Conservation (phyloP, 768 basidiomycete genomes). For the Trametes villosa region DNA sequence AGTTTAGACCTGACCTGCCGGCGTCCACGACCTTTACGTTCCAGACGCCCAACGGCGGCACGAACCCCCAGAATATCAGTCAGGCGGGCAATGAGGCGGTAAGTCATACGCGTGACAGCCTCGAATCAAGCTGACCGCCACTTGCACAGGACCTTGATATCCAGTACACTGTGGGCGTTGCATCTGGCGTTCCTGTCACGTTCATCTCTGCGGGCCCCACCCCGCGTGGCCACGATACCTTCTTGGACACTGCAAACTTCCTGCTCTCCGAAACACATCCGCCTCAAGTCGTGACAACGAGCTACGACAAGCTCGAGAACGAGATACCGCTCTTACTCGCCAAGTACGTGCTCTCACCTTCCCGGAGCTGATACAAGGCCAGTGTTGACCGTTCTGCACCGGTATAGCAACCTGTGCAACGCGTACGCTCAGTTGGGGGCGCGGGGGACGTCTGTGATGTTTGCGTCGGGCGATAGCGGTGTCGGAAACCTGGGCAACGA, state of each 20-base stretch:
- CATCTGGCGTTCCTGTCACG: constrained; percentile 34
- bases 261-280: constrained; percentile 29
- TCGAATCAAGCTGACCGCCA: neutral
- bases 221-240: constrained; percentile 35
- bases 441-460: constrained; percentile 40
- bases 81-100: neutral
- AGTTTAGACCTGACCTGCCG: neutral
- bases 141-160: constrained; percentile 37
- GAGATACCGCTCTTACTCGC: constrained; percentile 24
- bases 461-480: constrained; percentile 44
- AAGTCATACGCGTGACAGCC: too few relatives aligned
- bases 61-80: neutral
- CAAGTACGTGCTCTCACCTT: constrained; percentile 23
- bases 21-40: neutral
- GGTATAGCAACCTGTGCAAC: constrained; percentile 37
- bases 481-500: constrained; percentile 32
- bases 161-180: constrained; percentile 41
- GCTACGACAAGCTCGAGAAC: constrained; percentile 39
- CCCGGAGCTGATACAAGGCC: neutral
- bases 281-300: constrained; percentile 39
- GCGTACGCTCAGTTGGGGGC: constrained; percentile 41
- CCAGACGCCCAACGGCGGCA: neutral
- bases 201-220: constrained; percentile 40
- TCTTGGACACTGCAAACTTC: constrained; percentile 36
- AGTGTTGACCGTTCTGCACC: neutral